These are phyloP conservation scores for Lasiodiplodia sp. DNA, from an alignment of 2,329 filamentous ascomycete species.

Conservation along the genomic window DNA sequence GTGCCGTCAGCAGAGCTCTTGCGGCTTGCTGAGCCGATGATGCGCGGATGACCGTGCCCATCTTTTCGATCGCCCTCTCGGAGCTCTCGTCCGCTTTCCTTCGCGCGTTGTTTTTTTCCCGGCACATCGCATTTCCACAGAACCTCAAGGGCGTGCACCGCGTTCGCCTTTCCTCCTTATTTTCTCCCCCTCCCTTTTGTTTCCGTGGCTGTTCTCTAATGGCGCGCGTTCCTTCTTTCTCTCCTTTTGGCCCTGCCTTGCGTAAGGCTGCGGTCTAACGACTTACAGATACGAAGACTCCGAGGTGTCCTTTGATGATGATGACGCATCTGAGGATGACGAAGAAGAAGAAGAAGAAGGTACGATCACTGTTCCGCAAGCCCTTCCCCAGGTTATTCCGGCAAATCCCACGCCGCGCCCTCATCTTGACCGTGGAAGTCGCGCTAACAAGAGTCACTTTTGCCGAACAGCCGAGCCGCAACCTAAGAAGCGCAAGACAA, in stretches of 20 bases:
- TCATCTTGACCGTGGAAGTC: neutral
- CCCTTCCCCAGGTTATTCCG: neutral
- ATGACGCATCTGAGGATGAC: constrained; percentile 30
- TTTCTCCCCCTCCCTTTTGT: neutral
- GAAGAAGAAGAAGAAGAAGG: constrained; percentile 22
- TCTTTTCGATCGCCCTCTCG: constrained; percentile 12
- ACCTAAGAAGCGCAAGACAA: constrained; percentile 41
- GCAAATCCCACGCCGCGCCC: neutral
- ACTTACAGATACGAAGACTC: constrained; percentile 30
- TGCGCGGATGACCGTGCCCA: constrained; percentile 14
- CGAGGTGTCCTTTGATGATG: constrained; percentile 29
- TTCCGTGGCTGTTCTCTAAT: neutral
- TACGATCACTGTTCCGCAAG: neutral
- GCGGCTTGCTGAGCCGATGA: constrained; percentile 19
- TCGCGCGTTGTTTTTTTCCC: neutral
- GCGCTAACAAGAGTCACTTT: constrained; percentile 1
- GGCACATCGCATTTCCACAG: neutral
- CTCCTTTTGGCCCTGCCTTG: neutral
- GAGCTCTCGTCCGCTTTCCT: neutral
- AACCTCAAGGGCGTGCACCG: neutral
- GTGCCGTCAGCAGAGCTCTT: constrained; percentile 18
- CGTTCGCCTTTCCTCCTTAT: neutral
- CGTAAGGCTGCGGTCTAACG: constrained; percentile 24
- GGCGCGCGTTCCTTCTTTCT: neutral
- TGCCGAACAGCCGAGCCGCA: constrained; percentile 34